Base-by-base conservation (phyloP, 2,329 filamentous ascomycete genomes). In the Botrytis pseudocinerea region DNA sequence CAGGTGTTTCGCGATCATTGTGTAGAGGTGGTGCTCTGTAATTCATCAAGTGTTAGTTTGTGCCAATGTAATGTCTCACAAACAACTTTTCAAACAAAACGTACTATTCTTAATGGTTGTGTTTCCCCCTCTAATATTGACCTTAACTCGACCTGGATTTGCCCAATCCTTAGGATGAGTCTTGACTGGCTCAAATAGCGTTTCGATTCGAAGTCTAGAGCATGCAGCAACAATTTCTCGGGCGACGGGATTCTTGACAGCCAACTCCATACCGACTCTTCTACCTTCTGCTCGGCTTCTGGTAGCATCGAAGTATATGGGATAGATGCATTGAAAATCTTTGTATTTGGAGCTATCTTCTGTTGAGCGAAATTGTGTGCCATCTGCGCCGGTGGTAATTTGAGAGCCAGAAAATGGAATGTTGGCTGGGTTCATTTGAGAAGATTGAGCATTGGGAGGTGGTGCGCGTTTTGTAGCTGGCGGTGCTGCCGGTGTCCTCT, bases 111-210 rank as follows among this genome's bases (percentile, higher is more conserved):
- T 90, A 63, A 93, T 85, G 44, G 83, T 83, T 40, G 83, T 78
- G 75, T 86, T 87, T 74, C 88, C 85, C 75, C 87, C 81, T 82
- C 90, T 91, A 72, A 98, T 85, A 80, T 91, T 84, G 68, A 98
- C 90, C 78, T 93, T 90, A 76, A 98, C 93, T 74, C 96, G 88
- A 5, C 96, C 96, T 20, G 96, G 96, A 84, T 99, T 99, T 73
- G 92, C 91, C 96, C 96, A 99, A 85, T 99, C 96, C 84, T 96
- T 95, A 10, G 96, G 96, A 83, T 99, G 96, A 74, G 90, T 88
- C 85, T 97, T 97, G 80, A 92, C 92, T 1, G 95, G 93, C 84
- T 99, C 96, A 82, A 98, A 92, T 12, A 96, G 90, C 61, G 92
- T 91, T 75, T 89, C 87, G 51, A 94, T 85, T 44, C 91, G 88